Base-by-base conservation (phyloP, 768 basidiomycete genomes). In the Agaricus blazei region DNA sequence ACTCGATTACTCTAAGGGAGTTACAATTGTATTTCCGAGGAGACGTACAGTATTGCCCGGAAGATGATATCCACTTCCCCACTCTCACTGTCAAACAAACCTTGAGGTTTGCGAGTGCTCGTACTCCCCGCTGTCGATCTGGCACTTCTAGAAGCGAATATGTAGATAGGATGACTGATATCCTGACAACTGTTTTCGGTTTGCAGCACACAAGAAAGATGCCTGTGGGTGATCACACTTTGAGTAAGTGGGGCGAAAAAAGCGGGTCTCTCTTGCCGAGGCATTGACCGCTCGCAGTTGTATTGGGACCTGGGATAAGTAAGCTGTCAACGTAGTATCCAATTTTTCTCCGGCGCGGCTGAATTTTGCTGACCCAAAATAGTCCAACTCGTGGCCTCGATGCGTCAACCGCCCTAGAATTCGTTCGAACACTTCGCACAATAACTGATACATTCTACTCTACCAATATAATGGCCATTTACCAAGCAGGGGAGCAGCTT, bases 11-110 rank as follows among this genome's bases (percentile, higher is more conserved):
- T 0, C 81, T 88, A 2, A 70, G 79, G 1, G 80, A 90, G 43
- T 77, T 95, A 50, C 57, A 65, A 50, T 77, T 80, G 56, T 78
- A 80, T 51, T 88, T 82, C 66, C 83, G 87, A 1, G 93, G 93
- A 34, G 91, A 91, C 65, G 84, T 90, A 1, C 80, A 82, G 49
- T 93, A 90, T 67, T 85, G 80, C 58, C 88, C 89, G 0, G 91
- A 91, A 70, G 91, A 93, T 64, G 91, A 95, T 65, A 74, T 89
- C 9, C 91, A 94, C 65, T 88, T 94, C 63, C 88, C 92, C 3
- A 89, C 87, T 8, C 77, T 97, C 19, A 89, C 87, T 9, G 90
- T 93, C 26, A 77, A 81, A 51, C 79, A 93, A 64, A 93, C 90
- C 0, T 75, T 97, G 40, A 70, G 68, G 4, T 88, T 90, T 52